Percentiles rank a stretch among this genome's conserved stretches.
These are phyloP conservation scores for Aspergillaceae sp. DNA, from an alignment of 2,329 filamentous ascomycete species.

Conservation along the genomic window DNA sequence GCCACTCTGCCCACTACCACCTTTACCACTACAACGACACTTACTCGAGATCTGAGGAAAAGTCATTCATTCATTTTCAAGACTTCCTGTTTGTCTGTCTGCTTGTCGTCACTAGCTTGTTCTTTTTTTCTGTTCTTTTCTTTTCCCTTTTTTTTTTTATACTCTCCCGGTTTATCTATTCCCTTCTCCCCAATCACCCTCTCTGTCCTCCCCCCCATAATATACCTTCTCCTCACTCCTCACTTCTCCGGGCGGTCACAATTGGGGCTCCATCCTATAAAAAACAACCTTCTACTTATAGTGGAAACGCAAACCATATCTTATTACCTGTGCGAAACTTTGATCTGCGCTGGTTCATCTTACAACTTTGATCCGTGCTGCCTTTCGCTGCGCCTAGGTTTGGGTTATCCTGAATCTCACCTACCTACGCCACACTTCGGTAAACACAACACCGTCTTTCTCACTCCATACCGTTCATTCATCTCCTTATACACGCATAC, in stretches of 20 bases:
- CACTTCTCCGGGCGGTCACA: background rate
- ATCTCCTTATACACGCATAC: constrained; percentile 1
- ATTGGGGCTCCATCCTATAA: too few relatives aligned
- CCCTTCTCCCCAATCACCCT: background rate
- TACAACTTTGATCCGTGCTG: constrained; percentile 15
- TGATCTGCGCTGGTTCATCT: constrained; percentile 9
- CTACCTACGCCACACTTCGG: too few relatives aligned
- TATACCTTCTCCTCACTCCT: background rate
- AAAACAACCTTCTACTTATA: too few relatives aligned
- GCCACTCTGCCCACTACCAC: background rate
- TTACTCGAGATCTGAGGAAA: constrained; percentile 1
- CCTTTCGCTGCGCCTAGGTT: constrained; percentile 11
- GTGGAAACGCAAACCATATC: too few relatives aligned
- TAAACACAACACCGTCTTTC: too few relatives aligned
- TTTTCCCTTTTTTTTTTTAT: constrained; percentile 1
- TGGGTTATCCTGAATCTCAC: constrained; percentile 2
- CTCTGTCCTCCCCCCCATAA: background rate
- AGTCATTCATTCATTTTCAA: background rate
- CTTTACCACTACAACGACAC: background rate
- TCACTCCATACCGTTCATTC: too few relatives aligned
- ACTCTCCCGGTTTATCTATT: background rate
- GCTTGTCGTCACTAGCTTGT: background rate
- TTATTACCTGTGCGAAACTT: constrained; percentile 7
- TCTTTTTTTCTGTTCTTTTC: background rate
- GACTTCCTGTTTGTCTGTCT: background rate